Evolutionary conservation across 257 asterid species (phyloP), one percentile per base, ranked within the genome.

Genomic region (Oldenlandia corymbosa): DNA sequence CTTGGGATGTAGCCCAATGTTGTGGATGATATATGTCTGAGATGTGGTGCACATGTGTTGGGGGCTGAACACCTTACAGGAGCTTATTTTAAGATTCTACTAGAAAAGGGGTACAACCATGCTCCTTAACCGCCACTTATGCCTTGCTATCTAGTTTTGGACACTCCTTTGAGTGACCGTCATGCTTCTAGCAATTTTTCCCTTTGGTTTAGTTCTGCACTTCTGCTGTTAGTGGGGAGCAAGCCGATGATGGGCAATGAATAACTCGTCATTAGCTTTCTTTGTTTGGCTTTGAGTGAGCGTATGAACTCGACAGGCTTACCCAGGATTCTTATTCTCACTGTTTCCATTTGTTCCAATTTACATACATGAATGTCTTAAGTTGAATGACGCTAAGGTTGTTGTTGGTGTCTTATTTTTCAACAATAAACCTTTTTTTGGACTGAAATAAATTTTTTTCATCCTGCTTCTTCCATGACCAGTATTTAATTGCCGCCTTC

Each of bases 41-140:
- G 83, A 77, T 72, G 78, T 75, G 81, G 71, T 79, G 86, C 75
- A 67, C 73, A 66, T 80, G 34, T 68, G 80, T 65, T 66, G 80
- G 80, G 75, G 86, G 73, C 81, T 64, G 85, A 84, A 72, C 88
- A 75, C 78, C 82, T 79, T 75, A 84, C 85, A 74, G 88, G 76
- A 77, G 85, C 71, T 75, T 74, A 75, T 67, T 50, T 69, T 88
- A 76, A 60, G 73, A 79, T 73, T 75, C 80, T 68, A 75, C 75
- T 60, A 36, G 55, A 60, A 71, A n/a, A 74, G 84, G 88, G 86
- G 88, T 80, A 81, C 84, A 71, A 66, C 80, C 85, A 71, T 80
- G 87, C 80, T 84, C 79, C 82, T 84, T 78, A 66, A 69, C 87
- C n/a, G n/a, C 83, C 81, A 72, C 78, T 74, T 61, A 67, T 60